These are phyloP conservation scores for Gossypium thurberi DNA, from an alignment of 345 rosid genomes.

Conservation along the genomic window DNA sequence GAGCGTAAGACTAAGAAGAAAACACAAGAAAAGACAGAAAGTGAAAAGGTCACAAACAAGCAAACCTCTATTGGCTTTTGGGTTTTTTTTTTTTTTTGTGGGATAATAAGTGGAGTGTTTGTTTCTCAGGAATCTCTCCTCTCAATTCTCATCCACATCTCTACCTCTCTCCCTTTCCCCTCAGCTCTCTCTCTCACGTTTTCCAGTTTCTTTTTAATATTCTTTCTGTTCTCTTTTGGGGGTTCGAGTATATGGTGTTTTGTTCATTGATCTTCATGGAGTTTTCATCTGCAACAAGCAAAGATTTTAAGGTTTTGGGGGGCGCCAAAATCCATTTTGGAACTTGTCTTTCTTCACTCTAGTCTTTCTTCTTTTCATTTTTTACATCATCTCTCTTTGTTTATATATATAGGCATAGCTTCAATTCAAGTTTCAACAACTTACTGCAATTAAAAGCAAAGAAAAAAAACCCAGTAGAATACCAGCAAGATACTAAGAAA, in stretches of 20 bases:
- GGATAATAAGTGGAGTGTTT: constrained; percentile 26
- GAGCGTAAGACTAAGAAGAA: constrained; percentile 20
- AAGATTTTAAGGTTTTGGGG: background rate
- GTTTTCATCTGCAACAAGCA: background rate
- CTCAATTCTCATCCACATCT: constrained; percentile 22
- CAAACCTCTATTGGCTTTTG: constrained; percentile 12
- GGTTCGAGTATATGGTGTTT: constrained; percentile 9
- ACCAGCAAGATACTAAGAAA: background rate
- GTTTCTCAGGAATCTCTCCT: constrained; percentile 20
- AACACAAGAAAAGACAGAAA: constrained; percentile 49
- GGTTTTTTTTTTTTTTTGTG: constrained; percentile 8
- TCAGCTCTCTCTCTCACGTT: background rate
- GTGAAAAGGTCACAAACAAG: constrained; percentile 33
- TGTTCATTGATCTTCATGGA: constrained; percentile 14
- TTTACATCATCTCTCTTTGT: background rate
- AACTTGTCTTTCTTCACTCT: background rate
- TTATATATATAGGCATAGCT: background rate
- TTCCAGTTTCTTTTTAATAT: background rate
- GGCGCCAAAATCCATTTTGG: background rate
- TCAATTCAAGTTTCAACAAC: background rate
- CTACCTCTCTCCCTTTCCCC: background rate
- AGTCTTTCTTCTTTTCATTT: too few relatives aligned
- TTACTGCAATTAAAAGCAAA: background rate
- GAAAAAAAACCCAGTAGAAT: too few relatives aligned
- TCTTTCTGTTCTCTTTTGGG: background rate